Evolutionary conservation across 2,329 filamentous ascomycete species (phyloP).

Genomic region (Kalaharituber pfeilii): DNA sequence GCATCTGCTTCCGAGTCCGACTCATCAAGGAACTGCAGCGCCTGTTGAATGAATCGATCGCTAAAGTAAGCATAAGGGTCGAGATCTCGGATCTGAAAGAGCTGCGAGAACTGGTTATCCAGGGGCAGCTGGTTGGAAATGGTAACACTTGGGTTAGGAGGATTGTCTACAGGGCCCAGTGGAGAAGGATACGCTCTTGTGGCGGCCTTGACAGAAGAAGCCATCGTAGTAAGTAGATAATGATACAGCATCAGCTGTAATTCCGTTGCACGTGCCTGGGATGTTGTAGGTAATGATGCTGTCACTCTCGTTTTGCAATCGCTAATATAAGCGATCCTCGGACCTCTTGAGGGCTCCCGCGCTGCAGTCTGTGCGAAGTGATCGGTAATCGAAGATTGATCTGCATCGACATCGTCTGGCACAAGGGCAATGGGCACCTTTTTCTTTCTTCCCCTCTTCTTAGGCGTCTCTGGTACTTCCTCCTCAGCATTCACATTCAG

Average conservation of each 20-base stretch:
- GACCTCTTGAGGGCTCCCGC: background rate
- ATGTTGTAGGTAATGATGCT: conserved; percentile 41
- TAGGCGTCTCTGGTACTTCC: too few species aligned
- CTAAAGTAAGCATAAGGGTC: conserved; percentile 51
- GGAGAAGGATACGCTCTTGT: background rate
- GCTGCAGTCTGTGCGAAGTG: background rate
- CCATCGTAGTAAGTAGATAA: conserved; percentile 60
- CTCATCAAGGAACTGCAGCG: background rate
- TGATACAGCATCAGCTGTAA: conserved; percentile 87
- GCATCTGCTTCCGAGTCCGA: background rate
- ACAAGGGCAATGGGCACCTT: conserved; percentile 12
- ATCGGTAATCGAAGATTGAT: background rate
- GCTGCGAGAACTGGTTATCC: conserved; percentile 20
- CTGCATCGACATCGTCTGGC: conserved; percentile 4
- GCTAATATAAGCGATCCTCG: conserved; percentile 47
- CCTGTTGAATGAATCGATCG: conserved; percentile 40
- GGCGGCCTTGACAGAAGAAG: conserved; percentile 52
- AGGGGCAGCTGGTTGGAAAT: background rate
- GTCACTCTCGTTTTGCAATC: conserved; percentile 74
- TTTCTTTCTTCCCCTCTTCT: conserved; percentile 23
- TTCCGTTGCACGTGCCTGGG: conserved; percentile 53
- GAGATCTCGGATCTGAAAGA: conserved; percentile 57
- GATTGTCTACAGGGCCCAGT: background rate
- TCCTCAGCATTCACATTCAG: background rate
- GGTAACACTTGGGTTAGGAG: too few species aligned